phyloP scores from a whole-genome alignment of 805 yeast genomes.

The Ogataea neopini region DNA sequence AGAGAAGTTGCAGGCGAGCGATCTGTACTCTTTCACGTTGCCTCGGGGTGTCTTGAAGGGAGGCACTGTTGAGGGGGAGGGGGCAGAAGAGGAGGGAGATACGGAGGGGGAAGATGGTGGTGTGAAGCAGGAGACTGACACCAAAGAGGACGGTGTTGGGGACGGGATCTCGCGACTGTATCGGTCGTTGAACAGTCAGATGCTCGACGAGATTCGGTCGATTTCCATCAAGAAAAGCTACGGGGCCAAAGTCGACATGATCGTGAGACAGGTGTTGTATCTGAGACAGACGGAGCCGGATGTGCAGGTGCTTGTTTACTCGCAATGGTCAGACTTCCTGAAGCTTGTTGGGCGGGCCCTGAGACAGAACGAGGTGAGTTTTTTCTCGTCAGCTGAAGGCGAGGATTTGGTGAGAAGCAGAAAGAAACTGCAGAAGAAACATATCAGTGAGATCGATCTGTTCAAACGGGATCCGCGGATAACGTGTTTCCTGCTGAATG shows the following conservation, averaged over 20 bases:
- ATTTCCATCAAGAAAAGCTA: conserved; percentile 50
- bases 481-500: conserved; percentile 86
- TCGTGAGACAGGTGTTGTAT: conserved; percentile 70
- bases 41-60: conserved; percentile 54
- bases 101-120: background rate
- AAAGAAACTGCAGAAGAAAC: background rate
- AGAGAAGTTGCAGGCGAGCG: conserved; percentile 43
- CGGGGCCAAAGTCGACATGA: conserved; percentile 87
- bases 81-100: conserved; percentile 5
- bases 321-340: conserved; percentile 84
- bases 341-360: conserved; percentile 67
- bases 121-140: conserved; percentile 1
- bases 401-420: background rate
- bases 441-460: conserved; percentile 44
- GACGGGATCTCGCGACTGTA: conserved; percentile 45
- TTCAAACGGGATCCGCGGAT: conserved; percentile 61
- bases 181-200: conserved; percentile 43
- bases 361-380: conserved; percentile 53
- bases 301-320: conserved; percentile 82
- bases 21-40: conserved; percentile 70
- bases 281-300: conserved; percentile 55
- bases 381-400: conserved; percentile 51
- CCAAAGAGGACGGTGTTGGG: background rate
- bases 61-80: conserved; percentile 21
- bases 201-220: conserved; percentile 47